Base-by-base conservation (phyloP, 2,329 filamentous ascomycete species). In the Hysterium pulicare region DNA sequence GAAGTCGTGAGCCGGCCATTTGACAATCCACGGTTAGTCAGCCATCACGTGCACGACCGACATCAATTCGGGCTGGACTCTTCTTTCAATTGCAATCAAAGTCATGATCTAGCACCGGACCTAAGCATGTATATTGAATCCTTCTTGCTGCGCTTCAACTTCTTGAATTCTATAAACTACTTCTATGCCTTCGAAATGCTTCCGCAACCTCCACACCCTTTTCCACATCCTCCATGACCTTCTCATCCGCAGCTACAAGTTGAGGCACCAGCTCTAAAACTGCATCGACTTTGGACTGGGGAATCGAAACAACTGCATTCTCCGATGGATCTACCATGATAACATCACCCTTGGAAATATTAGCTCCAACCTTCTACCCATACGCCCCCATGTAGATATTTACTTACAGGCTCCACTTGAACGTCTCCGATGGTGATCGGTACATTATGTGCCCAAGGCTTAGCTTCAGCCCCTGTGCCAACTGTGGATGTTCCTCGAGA, bases 241-340 rank as follows among this genome's bases (percentile, higher is more conserved):
- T 67, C 46, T 71, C 70, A 48, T 74, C 71, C 2, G 66, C 69
- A 19, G 54, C 56, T 37, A 69, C 66, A 30, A 73, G 48, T 49
- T 50, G 56, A 9, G 82, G 81, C 50, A 85, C 70, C 50, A 87
- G 56, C 37, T 78, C 76, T 10, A 87, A 56, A 16, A 87, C 78
- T 36, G 77, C 73, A 9, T 74, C 71, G 8, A 88, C 60, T 54
- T 80, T 77, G 24, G 73, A 74, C 36, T 70, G 68, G 1, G 86
- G 86, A 44, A 90, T 84, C 21, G 79, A 74, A 10, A 87, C 84
- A 1, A 85, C 78, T 0, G 83, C 86, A 49, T 64, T 64, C 52
- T 87, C 85, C n/a, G 71, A 68, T 4, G 80, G 75, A 59, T 90
- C 86, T 42, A 80, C 78, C 64, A 87, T 82, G 34, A 87, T 72